Evolutionary conservation across 495 filamentous ascomycete species (phyloP).

Genomic region (Penicillium goetzii): DNA sequence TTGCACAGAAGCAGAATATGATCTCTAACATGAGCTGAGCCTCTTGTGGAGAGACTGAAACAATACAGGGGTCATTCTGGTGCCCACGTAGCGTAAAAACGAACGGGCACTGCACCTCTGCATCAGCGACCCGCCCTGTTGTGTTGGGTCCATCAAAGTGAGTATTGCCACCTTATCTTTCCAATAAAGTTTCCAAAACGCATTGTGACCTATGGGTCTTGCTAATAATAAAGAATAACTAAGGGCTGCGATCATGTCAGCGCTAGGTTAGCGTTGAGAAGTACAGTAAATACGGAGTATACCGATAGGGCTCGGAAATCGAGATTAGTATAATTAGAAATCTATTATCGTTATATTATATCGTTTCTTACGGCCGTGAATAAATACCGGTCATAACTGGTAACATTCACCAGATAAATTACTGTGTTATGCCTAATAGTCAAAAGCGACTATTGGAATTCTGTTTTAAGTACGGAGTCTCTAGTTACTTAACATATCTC

Average conservation of each 20-base stretch:
- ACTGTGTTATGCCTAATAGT: background rate
- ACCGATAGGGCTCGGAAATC: background rate
- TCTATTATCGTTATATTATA: background rate
- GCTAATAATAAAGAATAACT: background rate
- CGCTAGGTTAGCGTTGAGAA: background rate
- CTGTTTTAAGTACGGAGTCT: background rate
- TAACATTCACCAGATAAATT: background rate
- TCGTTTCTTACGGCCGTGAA: constrained; percentile 4
- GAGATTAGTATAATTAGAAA: background rate
- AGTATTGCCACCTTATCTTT: constrained; percentile 24
- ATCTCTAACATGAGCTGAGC: background rate
- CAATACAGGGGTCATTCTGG: background rate
- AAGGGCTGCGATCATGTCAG: background rate
- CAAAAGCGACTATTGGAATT: background rate
- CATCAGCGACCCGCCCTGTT: constrained; percentile 10
- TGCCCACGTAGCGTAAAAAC: constrained; percentile 16
- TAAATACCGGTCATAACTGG: background rate
- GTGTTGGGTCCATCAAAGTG: constrained; percentile 12
- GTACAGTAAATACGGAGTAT: background rate
- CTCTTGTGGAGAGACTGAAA: background rate
- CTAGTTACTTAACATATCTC: background rate
- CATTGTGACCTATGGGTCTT: constrained; percentile 7
- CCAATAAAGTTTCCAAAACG: constrained; percentile 11
- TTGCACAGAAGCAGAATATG: constrained; percentile 3
- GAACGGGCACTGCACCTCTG: constrained; percentile 10